phyloP scores from a whole-genome alignment of 768 basidiomycete species.

The Tulasnella sp. region DNA sequence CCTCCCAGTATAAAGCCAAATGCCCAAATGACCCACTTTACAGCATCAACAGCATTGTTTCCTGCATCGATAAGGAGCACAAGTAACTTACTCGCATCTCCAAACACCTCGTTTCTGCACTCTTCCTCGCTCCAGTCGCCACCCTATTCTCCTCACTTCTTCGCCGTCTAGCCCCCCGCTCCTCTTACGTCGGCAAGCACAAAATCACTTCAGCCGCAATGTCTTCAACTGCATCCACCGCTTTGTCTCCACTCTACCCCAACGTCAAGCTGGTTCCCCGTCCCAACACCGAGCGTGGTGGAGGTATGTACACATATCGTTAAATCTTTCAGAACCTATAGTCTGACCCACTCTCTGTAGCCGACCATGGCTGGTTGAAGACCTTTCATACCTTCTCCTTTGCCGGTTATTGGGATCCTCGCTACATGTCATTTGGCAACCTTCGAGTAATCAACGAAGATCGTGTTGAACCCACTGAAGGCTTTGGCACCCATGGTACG shows the following conservation, averaged over 20 bases:
- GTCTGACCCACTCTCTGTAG: constrained; percentile 68
- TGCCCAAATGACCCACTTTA: neutral
- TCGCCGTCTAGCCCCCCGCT: constrained; percentile 10
- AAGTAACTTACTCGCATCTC: neutral
- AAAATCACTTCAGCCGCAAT: constrained; percentile 9
- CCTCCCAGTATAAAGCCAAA: constrained; percentile 6
- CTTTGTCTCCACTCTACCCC: constrained; percentile 32
- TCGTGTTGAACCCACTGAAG: constrained; percentile 73
- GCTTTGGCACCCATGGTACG: constrained; percentile 78
- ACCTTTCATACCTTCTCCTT: constrained; percentile 86
- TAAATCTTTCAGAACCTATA: constrained; percentile 45
- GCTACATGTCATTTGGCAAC: constrained; percentile 65
- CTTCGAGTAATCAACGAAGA: constrained; percentile 94
- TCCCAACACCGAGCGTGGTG: constrained; percentile 34
- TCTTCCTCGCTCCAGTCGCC: constrained; percentile 12
- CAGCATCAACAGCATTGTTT: neutral
- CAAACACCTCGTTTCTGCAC: neutral
- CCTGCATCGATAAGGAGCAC: neutral
- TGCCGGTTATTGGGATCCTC: constrained; percentile 66
- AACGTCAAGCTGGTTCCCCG: constrained; percentile 34
- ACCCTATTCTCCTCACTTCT: constrained; percentile 26
- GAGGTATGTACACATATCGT: neutral
- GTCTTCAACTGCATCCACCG: neutral
- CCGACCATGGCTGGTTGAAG: constrained; percentile 85
- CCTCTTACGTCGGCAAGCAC: neutral